These are phyloP conservation scores for Penicillium antarcticum DNA, from an alignment of 495 filamentous ascomycete species.

Conservation along the genomic window DNA sequence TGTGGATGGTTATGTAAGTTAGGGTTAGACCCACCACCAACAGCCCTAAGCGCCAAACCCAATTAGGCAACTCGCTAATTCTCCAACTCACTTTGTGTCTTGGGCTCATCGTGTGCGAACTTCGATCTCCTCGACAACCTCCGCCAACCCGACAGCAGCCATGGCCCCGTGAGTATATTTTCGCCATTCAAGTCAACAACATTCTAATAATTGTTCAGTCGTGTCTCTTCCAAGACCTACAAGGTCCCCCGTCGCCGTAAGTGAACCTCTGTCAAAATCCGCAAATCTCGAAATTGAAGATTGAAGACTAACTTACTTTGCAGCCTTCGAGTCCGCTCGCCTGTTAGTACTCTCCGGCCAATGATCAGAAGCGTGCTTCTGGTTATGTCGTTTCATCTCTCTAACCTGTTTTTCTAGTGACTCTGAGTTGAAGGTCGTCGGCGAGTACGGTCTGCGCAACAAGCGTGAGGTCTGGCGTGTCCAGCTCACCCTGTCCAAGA, in stretches of 20 bases:
- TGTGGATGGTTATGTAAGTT: slow-evolving; percentile 7
- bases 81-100: slow-evolving; percentile 4
- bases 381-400: slow-evolving; percentile 74
- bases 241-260: slow-evolving; percentile 79
- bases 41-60: no score
- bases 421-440: slow-evolving; percentile 97
- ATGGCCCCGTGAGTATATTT: slow-evolving; percentile 54
- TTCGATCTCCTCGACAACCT: slow-evolving; percentile 7
- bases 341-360: slow-evolving; percentile 96
- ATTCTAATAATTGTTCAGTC: slow-evolving; percentile 41
- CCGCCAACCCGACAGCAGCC: slow-evolving; percentile 26
- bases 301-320: slow-evolving; percentile 29
- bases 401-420: slow-evolving; percentile 66
- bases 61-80: no score
- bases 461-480: slow-evolving; percentile 99
- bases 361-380: slow-evolving; percentile 97
- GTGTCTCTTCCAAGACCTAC: slow-evolving; percentile 96
- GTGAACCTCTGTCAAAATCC: slow-evolving; percentile 20
- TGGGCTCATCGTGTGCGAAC: not conserved
- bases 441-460: slow-evolving; percentile 98
- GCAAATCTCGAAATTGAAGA: slow-evolving; percentile 6
- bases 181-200: slow-evolving; percentile 1
- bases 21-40: not conserved
- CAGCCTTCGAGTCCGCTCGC: slow-evolving; percentile 97
- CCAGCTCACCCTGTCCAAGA: slow-evolving; percentile 98